These are phyloP conservation scores for Priceomyces melissophilus DNA, from an alignment of 805 yeast species.

Conservation along the genomic window DNA sequence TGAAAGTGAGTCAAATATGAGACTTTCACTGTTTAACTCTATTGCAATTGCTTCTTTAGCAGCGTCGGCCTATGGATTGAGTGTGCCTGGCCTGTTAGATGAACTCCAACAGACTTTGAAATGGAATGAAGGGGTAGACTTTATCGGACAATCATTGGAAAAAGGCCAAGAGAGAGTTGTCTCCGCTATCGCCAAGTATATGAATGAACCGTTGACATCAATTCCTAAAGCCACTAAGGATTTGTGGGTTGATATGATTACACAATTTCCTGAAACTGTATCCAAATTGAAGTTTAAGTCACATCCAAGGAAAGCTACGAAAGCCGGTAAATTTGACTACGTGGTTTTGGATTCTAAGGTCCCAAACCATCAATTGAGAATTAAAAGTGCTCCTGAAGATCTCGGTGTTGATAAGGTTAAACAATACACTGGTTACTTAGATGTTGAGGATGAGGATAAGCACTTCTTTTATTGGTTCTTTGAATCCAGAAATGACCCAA, in stretches of 20 bases:
- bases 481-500: constrained; percentile 43
- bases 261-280: constrained; percentile 56
- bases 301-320: constrained; percentile 44
- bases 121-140: background rate
- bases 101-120: constrained; percentile 18
- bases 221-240: constrained; percentile 48
- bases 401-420: constrained; percentile 80
- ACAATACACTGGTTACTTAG: constrained; percentile 84
- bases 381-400: constrained; percentile 54
- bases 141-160: constrained; percentile 8
- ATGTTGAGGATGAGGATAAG: constrained; percentile 69
- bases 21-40: constrained; percentile 13
- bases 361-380: constrained; percentile 56
- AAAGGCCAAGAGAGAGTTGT: constrained; percentile 30
- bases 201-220: constrained; percentile 49
- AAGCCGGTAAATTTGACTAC: constrained; percentile 29
- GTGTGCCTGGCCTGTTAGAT: constrained; percentile 18
- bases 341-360: constrained; percentile 36
- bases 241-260: constrained; percentile 63
- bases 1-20: constrained; percentile 15
- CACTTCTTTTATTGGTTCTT: constrained; percentile 46
- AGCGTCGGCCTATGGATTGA: constrained; percentile 19
- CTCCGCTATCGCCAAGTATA: constrained; percentile 47
- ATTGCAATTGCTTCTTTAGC: constrained; percentile 15
- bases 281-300: constrained; percentile 47